These are phyloP conservation scores for Boletus sp. DNA, from an alignment of 1,284 basidiomycete species.

Conservation along the genomic window DNA sequence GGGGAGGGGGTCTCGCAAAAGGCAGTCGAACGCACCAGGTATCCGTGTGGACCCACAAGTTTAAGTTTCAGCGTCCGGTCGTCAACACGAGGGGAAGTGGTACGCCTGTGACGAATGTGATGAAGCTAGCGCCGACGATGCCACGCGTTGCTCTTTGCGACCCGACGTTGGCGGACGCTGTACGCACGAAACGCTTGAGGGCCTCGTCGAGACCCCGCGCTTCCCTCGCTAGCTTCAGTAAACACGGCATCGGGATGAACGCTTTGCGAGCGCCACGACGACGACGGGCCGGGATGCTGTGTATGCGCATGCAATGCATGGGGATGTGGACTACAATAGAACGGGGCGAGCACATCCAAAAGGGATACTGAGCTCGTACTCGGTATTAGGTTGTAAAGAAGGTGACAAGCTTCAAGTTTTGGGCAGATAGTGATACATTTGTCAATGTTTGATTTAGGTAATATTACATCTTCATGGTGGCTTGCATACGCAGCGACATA, in stretches of 20 bases:
- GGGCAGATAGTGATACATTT: too few relatives aligned
- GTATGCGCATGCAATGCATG: slow-evolving; percentile 32
- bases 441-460: too few relatives aligned
- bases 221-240: slow-evolving; percentile 51
- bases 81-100: slow-evolving; percentile 29
- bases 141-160: slow-evolving; percentile 66
- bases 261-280: slow-evolving; percentile 29
- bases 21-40: slow-evolving; percentile 57
- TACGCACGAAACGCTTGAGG: slow-evolving; percentile 62
- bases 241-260: slow-evolving; percentile 59
- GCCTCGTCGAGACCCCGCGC: slow-evolving; percentile 54
- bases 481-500: too few relatives aligned
- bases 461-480: not conserved
- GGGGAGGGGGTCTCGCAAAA: slow-evolving; percentile 66
- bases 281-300: slow-evolving; percentile 12
- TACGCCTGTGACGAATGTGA: slow-evolving; percentile 38
- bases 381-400: slow-evolving; percentile 66
- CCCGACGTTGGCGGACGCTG: slow-evolving; percentile 71
- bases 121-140: slow-evolving; percentile 52
- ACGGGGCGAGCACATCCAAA: slow-evolving; percentile 61
- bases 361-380: slow-evolving; percentile 67
- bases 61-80: slow-evolving; percentile 32
- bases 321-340: slow-evolving; percentile 38
- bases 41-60: slow-evolving; percentile 52
- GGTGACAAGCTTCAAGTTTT: too few relatives aligned